These are phyloP conservation scores for Saprolegnia parasitica DNA, from an alignment of 352 stramenopile genomes.

Conservation along the genomic window DNA sequence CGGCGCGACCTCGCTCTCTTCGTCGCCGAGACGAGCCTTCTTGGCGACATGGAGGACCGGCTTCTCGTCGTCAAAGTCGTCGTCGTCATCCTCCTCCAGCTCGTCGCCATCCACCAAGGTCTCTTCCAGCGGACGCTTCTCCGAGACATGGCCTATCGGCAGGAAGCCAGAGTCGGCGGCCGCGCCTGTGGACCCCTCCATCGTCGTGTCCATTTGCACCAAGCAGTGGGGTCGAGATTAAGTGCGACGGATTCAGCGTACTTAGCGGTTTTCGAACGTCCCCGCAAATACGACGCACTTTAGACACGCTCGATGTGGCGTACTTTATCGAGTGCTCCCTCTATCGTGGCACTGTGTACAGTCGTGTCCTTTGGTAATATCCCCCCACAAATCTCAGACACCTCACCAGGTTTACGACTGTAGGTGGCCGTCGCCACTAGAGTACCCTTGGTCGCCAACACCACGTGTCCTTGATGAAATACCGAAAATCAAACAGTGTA, in stretches of 20 bases:
- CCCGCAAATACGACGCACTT: not conserved
- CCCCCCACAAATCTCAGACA: too few species aligned
- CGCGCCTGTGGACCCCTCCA: not conserved
- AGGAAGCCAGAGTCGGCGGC: not conserved
- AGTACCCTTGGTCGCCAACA: too few species aligned
- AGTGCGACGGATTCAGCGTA: not conserved
- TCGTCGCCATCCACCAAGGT: slow-evolving; percentile 9
- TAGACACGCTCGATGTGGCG: not conserved
- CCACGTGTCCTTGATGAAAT: too few species aligned
- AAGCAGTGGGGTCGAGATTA: slow-evolving; percentile 1
- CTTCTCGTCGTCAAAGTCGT: slow-evolving; percentile 29
- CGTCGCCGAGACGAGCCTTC: slow-evolving; percentile 16
- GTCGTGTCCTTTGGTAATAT: too few species aligned
- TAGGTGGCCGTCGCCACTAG: too few species aligned
- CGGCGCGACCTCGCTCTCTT: not conserved
- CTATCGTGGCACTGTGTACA: too few species aligned
- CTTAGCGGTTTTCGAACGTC: not conserved
- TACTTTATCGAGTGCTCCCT: not conserved
- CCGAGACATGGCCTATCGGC: not conserved
- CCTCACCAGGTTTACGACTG: too few species aligned
- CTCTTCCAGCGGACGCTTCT: slow-evolving; percentile 23
- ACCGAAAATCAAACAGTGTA: too few species aligned
- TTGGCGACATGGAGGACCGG: slow-evolving; percentile 15
- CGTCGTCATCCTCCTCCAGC: slow-evolving; percentile 14
- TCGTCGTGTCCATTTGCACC: slow-evolving; percentile 2